These are phyloP conservation scores for Podospora anserina DNA, from an alignment of 495 filamentous ascomycete genomes.

Conservation along the genomic window DNA sequence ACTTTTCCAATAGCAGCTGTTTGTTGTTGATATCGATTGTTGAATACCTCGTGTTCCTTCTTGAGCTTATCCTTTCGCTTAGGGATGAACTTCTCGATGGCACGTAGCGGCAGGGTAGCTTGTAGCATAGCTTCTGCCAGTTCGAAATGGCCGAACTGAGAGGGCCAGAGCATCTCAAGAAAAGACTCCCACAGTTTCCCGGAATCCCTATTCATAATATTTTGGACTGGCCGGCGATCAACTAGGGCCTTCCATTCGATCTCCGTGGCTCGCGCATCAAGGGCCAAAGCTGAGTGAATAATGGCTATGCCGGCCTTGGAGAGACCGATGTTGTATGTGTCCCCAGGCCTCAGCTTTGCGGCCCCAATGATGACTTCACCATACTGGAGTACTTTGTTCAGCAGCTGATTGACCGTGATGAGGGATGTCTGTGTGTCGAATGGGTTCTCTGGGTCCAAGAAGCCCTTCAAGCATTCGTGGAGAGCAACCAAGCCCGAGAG, in stretches of 20 bases:
- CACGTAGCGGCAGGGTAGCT: constrained; percentile 63
- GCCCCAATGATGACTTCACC: constrained; percentile 43
- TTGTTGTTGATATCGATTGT: constrained; percentile 65
- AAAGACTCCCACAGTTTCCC: constrained; percentile 73
- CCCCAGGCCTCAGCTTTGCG: constrained; percentile 36
- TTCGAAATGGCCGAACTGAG: constrained; percentile 56
- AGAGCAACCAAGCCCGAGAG: constrained; percentile 48
- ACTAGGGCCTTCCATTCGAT: constrained; percentile 68
- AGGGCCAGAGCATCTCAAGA: constrained; percentile 61
- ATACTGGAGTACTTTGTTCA: constrained; percentile 49
- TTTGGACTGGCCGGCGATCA: constrained; percentile 57
- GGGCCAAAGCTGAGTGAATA: constrained; percentile 63
- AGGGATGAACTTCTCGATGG: constrained; percentile 67
- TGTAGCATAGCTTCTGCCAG: constrained; percentile 70
- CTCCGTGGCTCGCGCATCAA: constrained; percentile 72
- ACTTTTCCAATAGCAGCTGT: constrained; percentile 66
- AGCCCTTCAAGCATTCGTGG: constrained; percentile 44
- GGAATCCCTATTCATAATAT: constrained; percentile 62
- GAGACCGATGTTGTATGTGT: constrained; percentile 40
- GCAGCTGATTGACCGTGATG: constrained; percentile 50
- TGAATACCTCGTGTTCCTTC: constrained; percentile 58
- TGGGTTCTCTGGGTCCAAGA: constrained; percentile 35
- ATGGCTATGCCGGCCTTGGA: constrained; percentile 56
- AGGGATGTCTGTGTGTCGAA: constrained; percentile 47
- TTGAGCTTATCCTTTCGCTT: constrained; percentile 49